These are phyloP conservation scores for Penicillium dipodomyicola DNA, from an alignment of 495 filamentous ascomycete species.

Conservation along the genomic window DNA sequence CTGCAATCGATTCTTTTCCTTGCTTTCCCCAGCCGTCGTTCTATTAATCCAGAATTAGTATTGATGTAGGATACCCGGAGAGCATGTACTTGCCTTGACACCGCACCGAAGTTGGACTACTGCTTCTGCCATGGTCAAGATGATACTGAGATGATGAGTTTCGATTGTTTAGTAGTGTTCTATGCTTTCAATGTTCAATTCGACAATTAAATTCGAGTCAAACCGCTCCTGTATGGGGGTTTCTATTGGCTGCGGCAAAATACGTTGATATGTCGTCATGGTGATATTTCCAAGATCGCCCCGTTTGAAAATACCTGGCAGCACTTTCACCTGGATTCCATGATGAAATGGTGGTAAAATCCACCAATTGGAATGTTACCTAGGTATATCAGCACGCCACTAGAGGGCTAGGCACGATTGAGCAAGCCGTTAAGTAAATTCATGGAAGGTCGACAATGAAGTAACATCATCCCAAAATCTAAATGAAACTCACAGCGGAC, in stretches of 20 bases:
- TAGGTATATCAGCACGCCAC: no score
- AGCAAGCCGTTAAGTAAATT: no score
- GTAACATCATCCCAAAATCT: not conserved
- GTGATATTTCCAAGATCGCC: constrained; percentile 12
- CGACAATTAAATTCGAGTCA: not conserved
- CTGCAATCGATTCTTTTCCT: constrained; percentile 44
- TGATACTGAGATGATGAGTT: not conserved
- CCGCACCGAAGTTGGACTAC: constrained; percentile 46
- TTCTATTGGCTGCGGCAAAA: not conserved
- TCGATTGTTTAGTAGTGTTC: not conserved
- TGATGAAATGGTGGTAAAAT: not conserved
- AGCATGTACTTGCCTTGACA: constrained; percentile 33
- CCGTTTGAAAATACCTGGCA: not conserved
- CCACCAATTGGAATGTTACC: constrained; percentile 1
- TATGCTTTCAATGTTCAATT: no score
- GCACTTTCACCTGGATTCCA: not conserved
- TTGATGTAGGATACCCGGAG: not conserved
- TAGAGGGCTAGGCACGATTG: no score
- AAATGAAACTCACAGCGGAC: not conserved
- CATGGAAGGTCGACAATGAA: not conserved
- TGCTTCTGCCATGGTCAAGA: constrained; percentile 26
- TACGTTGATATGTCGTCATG: constrained; percentile 17
- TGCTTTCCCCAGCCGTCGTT: constrained; percentile 52
- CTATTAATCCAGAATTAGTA: constrained; percentile 20
- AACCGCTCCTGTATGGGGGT: not conserved